Conservation (phyloP, 768 basidiomycete species). For the Boletus bicolor region DNA sequence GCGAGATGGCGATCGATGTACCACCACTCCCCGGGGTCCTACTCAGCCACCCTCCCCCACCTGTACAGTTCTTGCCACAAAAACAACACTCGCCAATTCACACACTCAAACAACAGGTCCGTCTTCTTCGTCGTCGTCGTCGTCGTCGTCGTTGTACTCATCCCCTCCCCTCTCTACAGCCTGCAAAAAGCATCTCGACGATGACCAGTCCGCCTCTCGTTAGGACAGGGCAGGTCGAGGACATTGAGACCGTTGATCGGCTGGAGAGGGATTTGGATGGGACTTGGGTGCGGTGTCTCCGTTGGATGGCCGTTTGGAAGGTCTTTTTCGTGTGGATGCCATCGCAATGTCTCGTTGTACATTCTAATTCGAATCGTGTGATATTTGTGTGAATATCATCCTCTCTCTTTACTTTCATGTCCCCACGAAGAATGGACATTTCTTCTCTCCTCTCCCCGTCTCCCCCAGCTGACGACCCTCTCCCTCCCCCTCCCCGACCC, state of each 20-base stretch:
- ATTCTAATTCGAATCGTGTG: conserved; percentile 22
- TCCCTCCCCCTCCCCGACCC: background rate
- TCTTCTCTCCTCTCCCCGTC: conserved; percentile 54
- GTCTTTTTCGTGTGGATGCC: conserved; percentile 55
- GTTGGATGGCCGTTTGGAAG: conserved; percentile 59
- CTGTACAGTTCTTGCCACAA: conserved; percentile 38
- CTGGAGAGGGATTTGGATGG: conserved; percentile 73
- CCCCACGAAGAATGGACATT: conserved; percentile 69
- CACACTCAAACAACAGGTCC: conserved; percentile 46
- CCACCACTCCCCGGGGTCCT: conserved; percentile 39
- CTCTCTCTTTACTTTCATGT: conserved; percentile 37
- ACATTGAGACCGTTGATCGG: conserved; percentile 85
- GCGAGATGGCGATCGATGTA: background rate
- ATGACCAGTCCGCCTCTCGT: conserved; percentile 64
- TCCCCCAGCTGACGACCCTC: background rate
- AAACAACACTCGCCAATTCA: conserved; percentile 16
- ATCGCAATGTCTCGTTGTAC: conserved; percentile 94
- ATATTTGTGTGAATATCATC: background rate
- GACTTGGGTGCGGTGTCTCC: conserved; percentile 84
- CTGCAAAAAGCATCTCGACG: conserved; percentile 86
- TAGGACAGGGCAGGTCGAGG: conserved; percentile 75
- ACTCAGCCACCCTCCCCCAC: conserved; percentile 35
- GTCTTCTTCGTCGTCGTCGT: background rate
- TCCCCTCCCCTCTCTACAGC: conserved; percentile 34
- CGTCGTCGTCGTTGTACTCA: conserved; percentile 1